Evolutionary conservation across 768 basidiomycete species (phyloP).

Genomic region (Mycena latifolia): DNA sequence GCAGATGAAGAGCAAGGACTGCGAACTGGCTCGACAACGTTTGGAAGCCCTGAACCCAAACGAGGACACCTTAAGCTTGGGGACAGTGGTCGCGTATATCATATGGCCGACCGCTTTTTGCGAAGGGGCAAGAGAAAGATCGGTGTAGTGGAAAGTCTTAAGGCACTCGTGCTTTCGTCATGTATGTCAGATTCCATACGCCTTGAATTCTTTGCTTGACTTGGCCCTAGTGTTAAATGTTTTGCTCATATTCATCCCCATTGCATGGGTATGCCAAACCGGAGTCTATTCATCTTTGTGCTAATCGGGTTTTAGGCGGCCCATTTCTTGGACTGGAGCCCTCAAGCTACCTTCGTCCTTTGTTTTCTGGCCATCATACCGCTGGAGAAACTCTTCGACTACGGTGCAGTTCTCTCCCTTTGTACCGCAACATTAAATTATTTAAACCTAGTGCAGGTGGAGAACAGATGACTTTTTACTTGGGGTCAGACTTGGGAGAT

Average conservation of each 20-base stretch:
- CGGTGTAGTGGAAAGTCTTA: conserved; percentile 57
- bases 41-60: neutral
- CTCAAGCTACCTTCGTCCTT: conserved; percentile 41
- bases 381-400: conserved; percentile 76
- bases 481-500: conserved; percentile 75
- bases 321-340: conserved; percentile 53
- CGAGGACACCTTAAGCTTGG: neutral
- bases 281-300: no score
- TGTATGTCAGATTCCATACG: conserved; percentile 52
- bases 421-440: no score
- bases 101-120: conserved; percentile 52
- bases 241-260: conserved; percentile 67
- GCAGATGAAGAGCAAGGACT: conserved; percentile 30
- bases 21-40: neutral
- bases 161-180: conserved; percentile 62
- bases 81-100: conserved; percentile 23
- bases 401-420: conserved; percentile 48
- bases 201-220: neutral
- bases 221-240: conserved; percentile 64
- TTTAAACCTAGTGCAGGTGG: conserved; percentile 39
- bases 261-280: conserved; percentile 78
- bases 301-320: no score
- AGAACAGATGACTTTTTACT: conserved; percentile 67
- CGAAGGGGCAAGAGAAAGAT: conserved; percentile 60
- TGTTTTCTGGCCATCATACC: conserved; percentile 77